Evolutionary conservation across 257 asterid species (phyloP).

Genomic region (Ilex aquifolium): DNA sequence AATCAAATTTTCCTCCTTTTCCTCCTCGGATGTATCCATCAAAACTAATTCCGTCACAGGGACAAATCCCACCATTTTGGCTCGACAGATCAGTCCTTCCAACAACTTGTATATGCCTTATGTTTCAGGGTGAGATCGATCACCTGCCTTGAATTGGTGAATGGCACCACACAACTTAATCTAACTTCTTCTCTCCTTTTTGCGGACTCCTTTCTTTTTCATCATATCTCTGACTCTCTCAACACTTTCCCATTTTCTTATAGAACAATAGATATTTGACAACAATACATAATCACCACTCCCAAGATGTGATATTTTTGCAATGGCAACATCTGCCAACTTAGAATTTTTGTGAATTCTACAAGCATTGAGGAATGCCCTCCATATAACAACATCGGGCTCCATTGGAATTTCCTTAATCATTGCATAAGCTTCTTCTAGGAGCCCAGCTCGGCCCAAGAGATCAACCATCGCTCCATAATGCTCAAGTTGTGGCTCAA

Average conservation of each 20-base stretch:
- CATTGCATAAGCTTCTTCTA: conserved; percentile 54
- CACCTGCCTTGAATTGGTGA: conserved; percentile 68
- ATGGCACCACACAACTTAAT: conserved; percentile 45
- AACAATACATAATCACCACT: conserved; percentile 62
- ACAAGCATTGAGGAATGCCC: conserved; percentile 70
- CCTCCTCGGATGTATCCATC: conserved; percentile 84
- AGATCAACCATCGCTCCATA: conserved; percentile 82
- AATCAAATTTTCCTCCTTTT: conserved; percentile 67
- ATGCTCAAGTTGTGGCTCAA: conserved; percentile 73
- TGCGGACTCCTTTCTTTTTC: conserved; percentile 51
- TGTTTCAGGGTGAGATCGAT: conserved; percentile 49
- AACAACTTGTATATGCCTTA: conserved; percentile 49
- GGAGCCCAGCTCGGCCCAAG: conserved; percentile 59
- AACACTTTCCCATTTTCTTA: conserved; percentile 55
- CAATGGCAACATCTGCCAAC: conserved; percentile 46
- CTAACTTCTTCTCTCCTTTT: conserved; percentile 69
- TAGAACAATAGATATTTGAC: conserved; percentile 66
- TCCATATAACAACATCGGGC: conserved; percentile 72
- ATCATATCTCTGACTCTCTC: conserved; percentile 47
- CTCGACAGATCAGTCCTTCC: conserved; percentile 37
- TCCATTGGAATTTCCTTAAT: conserved; percentile 57
- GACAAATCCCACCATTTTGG: conserved; percentile 55
- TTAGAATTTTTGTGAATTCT: conserved; percentile 49
- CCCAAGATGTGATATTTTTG: conserved; percentile 42
- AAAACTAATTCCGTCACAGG: conserved; percentile 45